A percentile compares a stretch with the other conserved stretches of the same genome.
phyloP scores from a whole-genome alignment of 495 filamentous ascomycete species.

The Lophiostoma macrostomum region DNA sequence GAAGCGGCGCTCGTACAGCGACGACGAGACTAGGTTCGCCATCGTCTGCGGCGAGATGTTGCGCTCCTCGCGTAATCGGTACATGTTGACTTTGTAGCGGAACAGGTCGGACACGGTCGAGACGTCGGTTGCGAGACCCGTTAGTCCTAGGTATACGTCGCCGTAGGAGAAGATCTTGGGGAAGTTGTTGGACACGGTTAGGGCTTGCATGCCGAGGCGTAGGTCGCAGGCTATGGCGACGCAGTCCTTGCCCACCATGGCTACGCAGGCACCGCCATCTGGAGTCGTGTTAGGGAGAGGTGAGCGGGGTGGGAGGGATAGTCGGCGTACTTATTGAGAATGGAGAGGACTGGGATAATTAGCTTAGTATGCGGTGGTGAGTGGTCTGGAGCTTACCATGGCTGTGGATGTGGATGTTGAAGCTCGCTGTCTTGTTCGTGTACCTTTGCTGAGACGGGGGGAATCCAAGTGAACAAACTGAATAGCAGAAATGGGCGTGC shows the following conservation, averaged over 20 bases:
- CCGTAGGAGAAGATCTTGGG: slow-evolving; percentile 99
- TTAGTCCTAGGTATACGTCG: slow-evolving; percentile 93
- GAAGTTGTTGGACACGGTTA: slow-evolving; percentile 99
- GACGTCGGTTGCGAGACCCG: slow-evolving; percentile 93
- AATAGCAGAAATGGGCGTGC: background rate
- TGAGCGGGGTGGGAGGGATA: background rate
- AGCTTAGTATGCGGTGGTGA: slow-evolving; percentile 14
- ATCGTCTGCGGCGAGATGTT: slow-evolving; percentile 90
- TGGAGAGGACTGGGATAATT: slow-evolving; percentile 26
- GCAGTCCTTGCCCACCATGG: slow-evolving; percentile 99
- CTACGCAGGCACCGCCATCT: slow-evolving; percentile 96
- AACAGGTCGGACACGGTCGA: slow-evolving; percentile 93
- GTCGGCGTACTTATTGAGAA: slow-evolving; percentile 33
- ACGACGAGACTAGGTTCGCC: slow-evolving; percentile 88
- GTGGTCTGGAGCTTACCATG: slow-evolving; percentile 28
- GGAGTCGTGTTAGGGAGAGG: slow-evolving; percentile 22
- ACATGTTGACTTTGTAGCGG: slow-evolving; percentile 99
- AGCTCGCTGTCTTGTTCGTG: no score
- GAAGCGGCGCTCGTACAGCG: slow-evolving; percentile 91
- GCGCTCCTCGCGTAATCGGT: slow-evolving; percentile 95
- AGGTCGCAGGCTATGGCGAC: slow-evolving; percentile 99
- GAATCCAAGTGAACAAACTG: no score
- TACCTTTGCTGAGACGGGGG: no score
- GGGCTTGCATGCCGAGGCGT: slow-evolving; percentile 90
- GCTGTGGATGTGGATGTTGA: slow-evolving; percentile 10